These are phyloP conservation scores for Plenodomus biglobosus DNA, from an alignment of 2,329 filamentous ascomycete species.

Conservation along the genomic window DNA sequence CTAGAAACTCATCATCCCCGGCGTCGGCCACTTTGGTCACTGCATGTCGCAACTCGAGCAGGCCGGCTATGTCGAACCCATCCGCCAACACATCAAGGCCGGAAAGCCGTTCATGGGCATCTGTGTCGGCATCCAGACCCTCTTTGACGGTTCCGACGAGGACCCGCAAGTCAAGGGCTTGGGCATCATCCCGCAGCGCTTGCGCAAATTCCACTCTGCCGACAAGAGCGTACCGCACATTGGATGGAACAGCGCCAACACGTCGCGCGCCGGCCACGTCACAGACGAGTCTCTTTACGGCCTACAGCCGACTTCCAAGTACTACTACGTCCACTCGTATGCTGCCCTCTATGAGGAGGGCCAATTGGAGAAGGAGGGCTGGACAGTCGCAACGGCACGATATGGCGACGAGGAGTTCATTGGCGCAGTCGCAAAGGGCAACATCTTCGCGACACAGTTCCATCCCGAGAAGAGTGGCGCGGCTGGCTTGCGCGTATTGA, in stretches of 20 bases:
- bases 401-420: slow-evolving; percentile 91
- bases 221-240: slow-evolving; percentile 97
- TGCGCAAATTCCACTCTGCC: slow-evolving; percentile 74
- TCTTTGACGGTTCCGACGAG: slow-evolving; percentile 86
- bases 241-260: slow-evolving; percentile 92
- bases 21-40: slow-evolving; percentile 97
- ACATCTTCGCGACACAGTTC: slow-evolving; percentile 91
- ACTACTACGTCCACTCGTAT: slow-evolving; percentile 98
- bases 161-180: slow-evolving; percentile 71
- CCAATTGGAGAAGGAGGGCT: slow-evolving; percentile 76
- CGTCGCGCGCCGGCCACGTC: slow-evolving; percentile 48
- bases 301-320: slow-evolving; percentile 79
- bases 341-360: slow-evolving; percentile 74
- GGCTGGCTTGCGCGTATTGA: slow-evolving; percentile 80
- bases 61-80: slow-evolving; percentile 80
- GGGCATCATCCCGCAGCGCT: slow-evolving; percentile 68
- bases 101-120: slow-evolving; percentile 99
- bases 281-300: slow-evolving; percentile 68
- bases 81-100: slow-evolving; percentile 77
- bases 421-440: slow-evolving; percentile 81
- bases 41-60: slow-evolving; percentile 81
- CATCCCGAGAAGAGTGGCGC: slow-evolving; percentile 96
- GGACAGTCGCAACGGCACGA: slow-evolving; percentile 85
- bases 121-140: slow-evolving; percentile 88
- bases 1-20: slow-evolving; percentile 90